Evolutionary conservation across 1,284 basidiomycete genomes (phyloP).

Genomic region (Pisolithus thermaeus): DNA sequence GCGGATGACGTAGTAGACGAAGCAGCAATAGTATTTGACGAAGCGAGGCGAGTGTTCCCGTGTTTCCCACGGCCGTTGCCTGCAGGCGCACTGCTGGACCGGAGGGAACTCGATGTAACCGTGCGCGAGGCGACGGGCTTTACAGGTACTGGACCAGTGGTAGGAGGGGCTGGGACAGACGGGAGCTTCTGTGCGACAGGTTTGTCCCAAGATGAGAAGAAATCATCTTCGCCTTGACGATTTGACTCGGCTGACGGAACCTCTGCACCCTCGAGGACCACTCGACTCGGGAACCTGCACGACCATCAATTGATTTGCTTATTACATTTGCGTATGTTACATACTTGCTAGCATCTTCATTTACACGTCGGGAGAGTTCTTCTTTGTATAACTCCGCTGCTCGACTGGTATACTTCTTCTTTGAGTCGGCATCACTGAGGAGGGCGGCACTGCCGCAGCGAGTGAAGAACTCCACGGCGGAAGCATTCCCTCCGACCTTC

Average conservation of each 20-base stretch:
- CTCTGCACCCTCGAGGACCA: conserved; percentile 76
- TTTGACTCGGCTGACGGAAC: conserved; percentile 31
- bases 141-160: conserved; percentile 24
- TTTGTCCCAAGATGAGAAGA: conserved; percentile 96
- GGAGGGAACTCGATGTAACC: conserved; percentile 55
- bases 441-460: conserved; percentile 77
- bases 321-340: conserved; percentile 18
- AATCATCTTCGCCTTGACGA: conserved; percentile 68
- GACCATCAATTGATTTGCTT: neutral
- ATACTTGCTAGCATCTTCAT: conserved; percentile 71
- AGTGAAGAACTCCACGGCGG: conserved; percentile 87
- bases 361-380: conserved; percentile 80
- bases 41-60: conserved; percentile 52
- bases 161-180: conserved; percentile 38
- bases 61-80: conserved; percentile 36
- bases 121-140: conserved; percentile 44
- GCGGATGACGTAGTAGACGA: conserved; percentile 31
- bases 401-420: conserved; percentile 85
- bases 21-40: conserved; percentile 34
- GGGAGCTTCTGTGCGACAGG: conserved; percentile 55
- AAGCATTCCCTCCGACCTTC: conserved; percentile 93
- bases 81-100: conserved; percentile 38
- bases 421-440: conserved; percentile 71
- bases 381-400: conserved; percentile 90
- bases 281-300: conserved; percentile 66